Evolutionary conservation across 2,329 filamentous ascomycete species (phyloP), one percentile per base, ranked within the genome.

Genomic region (Acephala macrosclerotiorum): DNA sequence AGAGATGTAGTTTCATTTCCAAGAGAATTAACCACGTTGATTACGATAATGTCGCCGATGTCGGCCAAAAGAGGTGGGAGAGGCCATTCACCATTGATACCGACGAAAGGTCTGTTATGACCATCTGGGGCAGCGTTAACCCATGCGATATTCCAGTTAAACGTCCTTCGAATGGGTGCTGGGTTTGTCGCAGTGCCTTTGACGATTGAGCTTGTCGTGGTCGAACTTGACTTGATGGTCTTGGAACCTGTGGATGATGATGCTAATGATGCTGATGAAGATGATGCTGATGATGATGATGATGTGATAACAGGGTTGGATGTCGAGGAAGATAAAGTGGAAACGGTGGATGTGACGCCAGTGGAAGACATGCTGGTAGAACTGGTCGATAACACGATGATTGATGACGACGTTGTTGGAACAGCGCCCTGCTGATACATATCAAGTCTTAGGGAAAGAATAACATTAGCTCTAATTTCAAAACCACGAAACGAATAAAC

Each of bases 1-100:
- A 89, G 76, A 58, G 85, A 85, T 0, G 88, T 89, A 3, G 82
- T 45, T 47, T 35, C 3, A n/a, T 58, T 63, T 18, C 53, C 61
- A n/a, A 63, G 42, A 11, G 20, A 26, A n/a, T 63, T 63, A 18
- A 20, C 18, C 4, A 49, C 22, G 25, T 58, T 20, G 26, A 63
- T 49, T 6, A 36, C 40, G 33, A 62, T 18, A 42, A 12, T 57
- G 35, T 61, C 58, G 1, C 63, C 63, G 26, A 47, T 45, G 22
- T 60, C 45, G 45, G 35, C 49, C n/a, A 11, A 2, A 9, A 65
- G 25, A 14, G 57, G 20, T 18, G 63, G 63, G 26, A 4, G 20
- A 36, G 60, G 60, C 49, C 40, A 60, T 57, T 60, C 45, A 38
- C 64, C 60, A 53, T 66, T 63, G 35, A 65, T 58, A 20, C 38